Evolutionary conservation across 2,329 filamentous ascomycete genomes (phyloP).

Genomic region (Hymenoscyphus infarciens): DNA sequence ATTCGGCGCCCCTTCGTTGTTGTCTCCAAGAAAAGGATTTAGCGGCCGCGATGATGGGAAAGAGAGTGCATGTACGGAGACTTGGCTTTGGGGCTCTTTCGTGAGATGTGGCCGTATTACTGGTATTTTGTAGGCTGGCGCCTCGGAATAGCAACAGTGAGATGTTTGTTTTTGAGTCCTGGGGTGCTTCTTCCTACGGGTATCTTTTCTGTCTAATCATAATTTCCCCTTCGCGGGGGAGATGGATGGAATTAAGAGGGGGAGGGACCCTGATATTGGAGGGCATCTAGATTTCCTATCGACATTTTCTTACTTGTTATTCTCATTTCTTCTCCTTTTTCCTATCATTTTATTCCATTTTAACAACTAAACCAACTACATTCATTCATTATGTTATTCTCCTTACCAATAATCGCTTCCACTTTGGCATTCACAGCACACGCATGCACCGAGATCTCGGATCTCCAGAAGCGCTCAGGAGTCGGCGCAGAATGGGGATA

Average conservation of each 20-base stretch:
- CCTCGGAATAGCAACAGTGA: no score
- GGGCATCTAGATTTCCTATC: not conserved
- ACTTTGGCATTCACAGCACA: conserved; percentile 1
- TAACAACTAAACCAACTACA: not conserved
- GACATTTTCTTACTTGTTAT: not conserved
- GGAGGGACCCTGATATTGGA: not conserved
- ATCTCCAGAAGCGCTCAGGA: not conserved
- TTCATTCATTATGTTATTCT: conserved; percentile 4
- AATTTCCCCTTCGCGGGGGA: not conserved
- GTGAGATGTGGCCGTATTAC: no score
- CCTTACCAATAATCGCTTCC: not conserved
- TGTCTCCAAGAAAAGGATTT: not conserved
- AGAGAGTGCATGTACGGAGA: not conserved
- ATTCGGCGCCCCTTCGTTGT: not conserved
- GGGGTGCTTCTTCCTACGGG: not conserved
- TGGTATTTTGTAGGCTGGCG: no score
- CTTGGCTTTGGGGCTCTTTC: not conserved
- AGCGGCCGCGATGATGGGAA: not conserved
- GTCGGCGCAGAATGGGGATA: conserved; percentile 4
- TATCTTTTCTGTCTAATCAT: not conserved
- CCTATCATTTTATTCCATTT: not conserved
- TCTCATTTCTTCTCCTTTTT: not conserved
- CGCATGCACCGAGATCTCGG: conserved; percentile 2
- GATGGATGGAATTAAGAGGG: not conserved
- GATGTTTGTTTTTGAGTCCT: no score